Percentiles rank a stretch among this genome's conserved stretches.
Evolutionary conservation across 768 basidiomycete species (phyloP).

Genomic region (Mycena olivaceomarginata): DNA sequence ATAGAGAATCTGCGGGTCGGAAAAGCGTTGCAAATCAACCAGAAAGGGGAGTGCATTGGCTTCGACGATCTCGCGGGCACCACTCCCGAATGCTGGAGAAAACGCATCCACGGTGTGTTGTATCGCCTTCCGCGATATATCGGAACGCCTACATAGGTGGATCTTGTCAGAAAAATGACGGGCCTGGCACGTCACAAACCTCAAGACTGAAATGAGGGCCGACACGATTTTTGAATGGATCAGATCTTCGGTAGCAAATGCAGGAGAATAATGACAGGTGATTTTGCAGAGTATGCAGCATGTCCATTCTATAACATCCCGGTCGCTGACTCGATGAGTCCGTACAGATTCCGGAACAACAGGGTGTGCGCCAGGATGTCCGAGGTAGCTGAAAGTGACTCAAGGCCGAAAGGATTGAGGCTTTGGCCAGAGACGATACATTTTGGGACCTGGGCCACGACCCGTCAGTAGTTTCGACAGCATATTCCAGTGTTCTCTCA

Average conservation of each 20-base stretch:
- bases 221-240: background rate
- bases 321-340: background rate
- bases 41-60: background rate
- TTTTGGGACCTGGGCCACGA: background rate
- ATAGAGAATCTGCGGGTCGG: background rate
- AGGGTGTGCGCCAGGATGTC: background rate
- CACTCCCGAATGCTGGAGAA: no score
- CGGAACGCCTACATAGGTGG: background rate
- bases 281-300: background rate
- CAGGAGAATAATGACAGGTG: background rate
- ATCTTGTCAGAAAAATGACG: background rate
- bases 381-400: background rate
- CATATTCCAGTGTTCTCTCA: background rate
- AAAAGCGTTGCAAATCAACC: background rate
- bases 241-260: background rate
- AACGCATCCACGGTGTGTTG: background rate
- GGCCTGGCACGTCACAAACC: background rate
- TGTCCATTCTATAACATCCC: background rate
- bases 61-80: background rate
- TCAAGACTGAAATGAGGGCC: background rate
- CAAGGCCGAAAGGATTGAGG: background rate
- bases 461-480: background rate
- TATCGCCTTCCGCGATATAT: background rate
- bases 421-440: background rate
- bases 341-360: background rate